Evolutionary conservation across 192 early-diverging fungal species (phyloP), one percentile per base, ranked within the genome.

Genomic region (Rhizophlyctis rosea): DNA sequence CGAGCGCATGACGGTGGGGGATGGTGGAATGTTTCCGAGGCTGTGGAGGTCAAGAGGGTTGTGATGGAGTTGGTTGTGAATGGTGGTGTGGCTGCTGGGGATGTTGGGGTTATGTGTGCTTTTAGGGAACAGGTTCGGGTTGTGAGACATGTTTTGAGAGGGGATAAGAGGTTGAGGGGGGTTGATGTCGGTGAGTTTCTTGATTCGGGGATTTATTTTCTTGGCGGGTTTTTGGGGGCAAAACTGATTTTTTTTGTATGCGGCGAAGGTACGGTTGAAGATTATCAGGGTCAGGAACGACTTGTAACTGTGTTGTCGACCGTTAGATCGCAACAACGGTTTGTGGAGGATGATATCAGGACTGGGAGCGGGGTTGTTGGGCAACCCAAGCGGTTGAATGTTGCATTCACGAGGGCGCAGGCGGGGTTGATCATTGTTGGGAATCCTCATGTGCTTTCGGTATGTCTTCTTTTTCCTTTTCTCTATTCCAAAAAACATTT

Each of bases 71-170:
- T 84, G 9, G 39, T 79, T 33, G 31, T 5, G 1, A 56, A 59
- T 25, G 30, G 32, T 27, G 50, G 49, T 25, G 71, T 84, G 29
- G 57, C 50, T 16, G 30, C 63, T n/a, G 60, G 59, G 5, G 76
- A 81, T 30, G 69, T 85, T 73, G 83, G 81, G 36, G 71, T 85
- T 13, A 83, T 85, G 32, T 61, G 78, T 0, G 78, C 83, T 1
- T 83, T 81, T 63, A 69, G 81, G 1, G 76, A 81, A 25, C 57
- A 59, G 28, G 57, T 59, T 21, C 34, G 44, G 27, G 23, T 25
- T 4, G 34, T 59, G 7, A 25, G 57, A 13, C 21, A 9, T 4
- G 14, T 47, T 4, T 36, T 59, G 35, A 4, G 57, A 3, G 18
- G 3, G 28, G 4, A 18, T 13, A 47, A 52, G 23, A 52, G 7